Evolutionary conservation across 1,139 yeast species (phyloP).

Genomic region (Yamadazyma friedrichii): DNA sequence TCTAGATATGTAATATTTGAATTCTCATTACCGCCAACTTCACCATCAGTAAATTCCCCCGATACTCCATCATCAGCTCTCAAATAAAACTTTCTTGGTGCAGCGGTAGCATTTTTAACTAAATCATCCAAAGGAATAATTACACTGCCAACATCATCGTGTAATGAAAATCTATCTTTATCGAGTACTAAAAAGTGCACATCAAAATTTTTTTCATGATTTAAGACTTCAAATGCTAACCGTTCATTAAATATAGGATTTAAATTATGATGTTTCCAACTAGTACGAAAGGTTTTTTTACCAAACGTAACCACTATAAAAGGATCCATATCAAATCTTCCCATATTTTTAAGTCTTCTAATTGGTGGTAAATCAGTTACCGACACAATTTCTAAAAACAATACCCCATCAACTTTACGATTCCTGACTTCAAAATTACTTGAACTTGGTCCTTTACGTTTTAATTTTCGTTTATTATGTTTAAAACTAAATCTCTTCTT

Average conservation of each 20-base stretch:
- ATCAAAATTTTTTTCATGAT: constrained; percentile 63
- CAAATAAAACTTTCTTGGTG: constrained; percentile 7
- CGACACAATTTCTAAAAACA: constrained; percentile 71
- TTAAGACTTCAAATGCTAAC: constrained; percentile 72
- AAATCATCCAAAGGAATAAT: constrained; percentile 53
- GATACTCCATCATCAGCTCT: constrained; percentile 8
- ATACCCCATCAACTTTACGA: constrained; percentile 62
- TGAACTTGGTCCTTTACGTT: constrained; percentile 5
- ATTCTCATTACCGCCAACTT: constrained; percentile 13
- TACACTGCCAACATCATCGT: constrained; percentile 76
- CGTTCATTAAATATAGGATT: constrained; percentile 83
- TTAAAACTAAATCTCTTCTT: constrained; percentile 11
- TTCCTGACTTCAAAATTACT: constrained; percentile 32
- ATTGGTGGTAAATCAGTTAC: constrained; percentile 73
- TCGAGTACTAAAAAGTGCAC: constrained; percentile 76
- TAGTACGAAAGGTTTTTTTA: constrained; percentile 80
- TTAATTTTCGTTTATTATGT: constrained; percentile 8
- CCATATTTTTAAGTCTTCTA: constrained; percentile 58
- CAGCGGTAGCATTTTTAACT: constrained; percentile 22
- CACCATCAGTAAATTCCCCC: constrained; percentile 17
- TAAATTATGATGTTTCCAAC: constrained; percentile 79
- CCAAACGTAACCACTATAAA: constrained; percentile 92
- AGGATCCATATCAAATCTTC: constrained; percentile 90
- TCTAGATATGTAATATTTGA: constrained; percentile 20
- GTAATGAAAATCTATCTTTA: constrained; percentile 77